Conservation (phyloP, 495 filamentous ascomycete genomes). For the Parathielavia hyrcaniae region DNA sequence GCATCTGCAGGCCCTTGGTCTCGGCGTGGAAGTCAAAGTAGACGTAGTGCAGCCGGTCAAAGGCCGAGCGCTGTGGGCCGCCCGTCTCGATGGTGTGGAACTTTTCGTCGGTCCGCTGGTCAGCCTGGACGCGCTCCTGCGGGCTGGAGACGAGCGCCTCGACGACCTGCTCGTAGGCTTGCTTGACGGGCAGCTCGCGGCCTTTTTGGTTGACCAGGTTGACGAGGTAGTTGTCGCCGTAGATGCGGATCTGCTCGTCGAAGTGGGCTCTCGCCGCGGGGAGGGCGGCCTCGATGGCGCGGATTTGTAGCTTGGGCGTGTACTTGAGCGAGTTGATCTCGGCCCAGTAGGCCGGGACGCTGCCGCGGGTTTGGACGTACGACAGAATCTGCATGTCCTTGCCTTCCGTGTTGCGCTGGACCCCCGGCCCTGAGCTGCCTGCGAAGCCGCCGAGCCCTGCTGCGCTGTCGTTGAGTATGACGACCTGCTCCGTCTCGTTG, state of each 20-base stretch:
- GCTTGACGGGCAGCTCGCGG: conserved; percentile 77
- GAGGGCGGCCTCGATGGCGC: conserved; percentile 73
- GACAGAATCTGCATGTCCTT: conserved; percentile 81
- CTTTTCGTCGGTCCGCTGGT: conserved; percentile 62
- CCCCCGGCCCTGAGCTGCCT: conserved; percentile 63
- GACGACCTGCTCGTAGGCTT: conserved; percentile 85
- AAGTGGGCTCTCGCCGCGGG: conserved; percentile 80
- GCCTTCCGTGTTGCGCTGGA: conserved; percentile 50
- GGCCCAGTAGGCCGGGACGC: conserved; percentile 90
- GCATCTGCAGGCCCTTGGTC: conserved; percentile 89
- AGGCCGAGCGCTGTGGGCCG: conserved; percentile 44
- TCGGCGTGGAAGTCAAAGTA: conserved; percentile 99
- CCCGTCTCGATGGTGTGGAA: conserved; percentile 67
- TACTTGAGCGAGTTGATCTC: conserved; percentile 88
- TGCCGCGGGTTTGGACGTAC: conserved; percentile 93
- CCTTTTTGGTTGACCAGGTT: conserved; percentile 96
- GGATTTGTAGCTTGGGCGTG: conserved; percentile 80
- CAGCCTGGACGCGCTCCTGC: conserved; percentile 52
- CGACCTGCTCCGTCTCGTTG: conserved; percentile 93
- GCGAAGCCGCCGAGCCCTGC: conserved; percentile 71
- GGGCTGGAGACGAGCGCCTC: conserved; percentile 65
- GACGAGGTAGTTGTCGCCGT: conserved; percentile 93
- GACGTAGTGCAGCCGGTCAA: conserved; percentile 83
- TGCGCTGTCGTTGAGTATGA: conserved; percentile 75
- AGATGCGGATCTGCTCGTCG: conserved; percentile 80